A percentile compares a stretch with the other conserved stretches of the same genome.
Conservation (phyloP, 1,139 yeast genomes). For the Lodderomyces theae region DNA sequence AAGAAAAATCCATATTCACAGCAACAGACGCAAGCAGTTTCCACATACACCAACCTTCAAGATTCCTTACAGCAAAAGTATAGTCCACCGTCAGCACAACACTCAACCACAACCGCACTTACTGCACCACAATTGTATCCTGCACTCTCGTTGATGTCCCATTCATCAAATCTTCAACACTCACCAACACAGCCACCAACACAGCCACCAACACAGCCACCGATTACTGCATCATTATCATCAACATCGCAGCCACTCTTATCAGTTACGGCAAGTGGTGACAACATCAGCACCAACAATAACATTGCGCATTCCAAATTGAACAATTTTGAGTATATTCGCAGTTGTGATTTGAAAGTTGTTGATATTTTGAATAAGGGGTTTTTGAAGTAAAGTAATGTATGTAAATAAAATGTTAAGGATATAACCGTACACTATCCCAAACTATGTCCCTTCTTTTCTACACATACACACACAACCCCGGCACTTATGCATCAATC, state of each 20-base stretch:
- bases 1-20: too few species aligned
- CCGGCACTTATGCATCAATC: too few species aligned
- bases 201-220: neutral
- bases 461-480: too few species aligned
- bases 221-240: too few species aligned
- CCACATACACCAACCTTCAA: constrained; percentile 1
- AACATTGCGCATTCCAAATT: neutral
- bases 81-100: neutral
- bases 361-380: constrained; percentile 10
- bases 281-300: constrained; percentile 6
- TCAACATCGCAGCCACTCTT: too few species aligned
- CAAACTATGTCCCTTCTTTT: too few species aligned
- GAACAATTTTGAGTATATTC: constrained; percentile 2
- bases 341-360: constrained; percentile 8
- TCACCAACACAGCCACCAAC: neutral
- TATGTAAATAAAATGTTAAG: too few species aligned
- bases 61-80: neutral
- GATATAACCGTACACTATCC: too few species aligned
- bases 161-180: neutral
- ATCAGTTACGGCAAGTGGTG: too few species aligned
- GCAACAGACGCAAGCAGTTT: neutral
- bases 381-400: constrained; percentile 9
- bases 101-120: neutral
- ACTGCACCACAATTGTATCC: neutral
- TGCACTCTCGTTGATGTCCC: neutral